These are phyloP conservation scores for Stephania yunnanensis DNA, from an alignment of 164 flowering plant genomes.

Conservation along the genomic window DNA sequence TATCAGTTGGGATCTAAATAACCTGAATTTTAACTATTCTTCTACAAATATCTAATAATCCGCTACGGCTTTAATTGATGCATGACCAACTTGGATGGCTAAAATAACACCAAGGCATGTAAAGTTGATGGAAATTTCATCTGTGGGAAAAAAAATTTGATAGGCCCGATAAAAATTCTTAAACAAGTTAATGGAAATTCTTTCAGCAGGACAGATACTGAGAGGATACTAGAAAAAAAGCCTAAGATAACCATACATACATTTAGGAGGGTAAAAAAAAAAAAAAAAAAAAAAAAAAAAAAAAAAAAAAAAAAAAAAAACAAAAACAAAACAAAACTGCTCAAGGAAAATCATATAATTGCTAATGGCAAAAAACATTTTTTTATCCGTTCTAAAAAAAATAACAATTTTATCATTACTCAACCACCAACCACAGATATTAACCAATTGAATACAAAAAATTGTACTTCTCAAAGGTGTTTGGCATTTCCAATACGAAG, in stretches of 20 bases:
- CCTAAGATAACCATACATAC: no score
- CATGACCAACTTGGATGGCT: not conserved
- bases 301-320: no score
- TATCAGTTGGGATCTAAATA: not conserved
- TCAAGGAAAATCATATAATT: not conserved
- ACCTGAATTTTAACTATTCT: not conserved
- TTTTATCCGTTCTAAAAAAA: no score
- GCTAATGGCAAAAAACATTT: not conserved
- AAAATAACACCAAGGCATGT: not conserved
- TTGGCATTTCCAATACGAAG: not conserved
- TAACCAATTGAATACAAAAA: not conserved
- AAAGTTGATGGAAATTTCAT: not conserved
- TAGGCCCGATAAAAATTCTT: not conserved
- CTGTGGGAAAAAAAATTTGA: not conserved
- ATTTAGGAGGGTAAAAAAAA: no score
- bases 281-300: no score
- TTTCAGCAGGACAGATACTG: not conserved
- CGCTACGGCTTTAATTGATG: not conserved
- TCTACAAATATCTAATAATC: not conserved
- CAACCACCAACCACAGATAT: not conserved
- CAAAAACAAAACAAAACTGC: not conserved
- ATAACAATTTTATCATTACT: not conserved
- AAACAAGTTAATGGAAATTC: not conserved
- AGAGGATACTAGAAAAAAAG: not conserved
- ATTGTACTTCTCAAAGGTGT: not conserved